These are phyloP conservation scores for Physcomitrium patens DNA, from an alignment of 225 moss, liverwort and hornwort species.

Conservation along the genomic window DNA sequence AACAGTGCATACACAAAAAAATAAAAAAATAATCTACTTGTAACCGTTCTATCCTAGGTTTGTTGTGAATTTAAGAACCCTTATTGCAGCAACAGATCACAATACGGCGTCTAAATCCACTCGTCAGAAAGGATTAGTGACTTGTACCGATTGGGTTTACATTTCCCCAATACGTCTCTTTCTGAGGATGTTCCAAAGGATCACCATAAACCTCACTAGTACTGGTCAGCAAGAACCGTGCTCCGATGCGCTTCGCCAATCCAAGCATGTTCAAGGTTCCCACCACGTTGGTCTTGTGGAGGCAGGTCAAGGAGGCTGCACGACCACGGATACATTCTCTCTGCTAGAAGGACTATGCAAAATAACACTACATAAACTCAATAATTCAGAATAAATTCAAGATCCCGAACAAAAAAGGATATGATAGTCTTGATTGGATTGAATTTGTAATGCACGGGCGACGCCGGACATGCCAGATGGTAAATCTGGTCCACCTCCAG, in stretches of 20 bases:
- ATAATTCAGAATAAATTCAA: background rate
- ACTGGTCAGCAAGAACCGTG: conserved; percentile 57
- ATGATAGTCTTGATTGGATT: conserved; percentile 77
- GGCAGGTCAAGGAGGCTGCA: conserved; percentile 35
- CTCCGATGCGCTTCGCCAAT: conserved; percentile 65
- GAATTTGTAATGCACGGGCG: conserved; percentile 68
- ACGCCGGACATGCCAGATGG: conserved; percentile 67
- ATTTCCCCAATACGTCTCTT: conserved; percentile 63
- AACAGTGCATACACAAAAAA: background rate
- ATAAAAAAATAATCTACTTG: no score
- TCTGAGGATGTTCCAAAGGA: conserved; percentile 69
- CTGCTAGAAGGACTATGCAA: no score
- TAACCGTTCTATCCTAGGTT: background rate
- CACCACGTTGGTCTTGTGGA: conserved; percentile 68
- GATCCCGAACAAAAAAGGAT: conserved; percentile 33
- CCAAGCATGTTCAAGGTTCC: conserved; percentile 74
- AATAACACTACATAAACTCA: background rate
- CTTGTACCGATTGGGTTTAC: conserved; percentile 54
- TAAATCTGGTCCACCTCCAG: conserved; percentile 72
- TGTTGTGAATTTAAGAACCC: background rate
- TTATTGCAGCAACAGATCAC: background rate
- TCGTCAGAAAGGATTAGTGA: background rate
- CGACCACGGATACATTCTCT: no score
- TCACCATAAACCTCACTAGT: conserved; percentile 73
- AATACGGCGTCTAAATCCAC: background rate